phyloP scores from a whole-genome alignment of 805 yeast species.

The Priceomyces castillae region DNA sequence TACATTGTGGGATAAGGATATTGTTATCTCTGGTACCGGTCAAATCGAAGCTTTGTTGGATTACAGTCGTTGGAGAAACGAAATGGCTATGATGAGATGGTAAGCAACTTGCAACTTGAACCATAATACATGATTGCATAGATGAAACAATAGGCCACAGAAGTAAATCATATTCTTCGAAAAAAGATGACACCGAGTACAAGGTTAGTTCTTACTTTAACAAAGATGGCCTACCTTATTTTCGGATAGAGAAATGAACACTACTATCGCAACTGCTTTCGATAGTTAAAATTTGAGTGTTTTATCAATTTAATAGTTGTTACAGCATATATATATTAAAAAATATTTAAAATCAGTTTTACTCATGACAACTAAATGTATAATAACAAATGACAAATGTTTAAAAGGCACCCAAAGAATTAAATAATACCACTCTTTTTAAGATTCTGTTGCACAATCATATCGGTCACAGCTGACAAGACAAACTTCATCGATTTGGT shows the following conservation, averaged over 20 bases:
- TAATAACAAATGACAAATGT: neutral
- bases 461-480: constrained; percentile 86
- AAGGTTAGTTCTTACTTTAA: neutral
- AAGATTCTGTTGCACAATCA: constrained; percentile 80
- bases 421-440: constrained; percentile 72
- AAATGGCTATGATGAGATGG: constrained; percentile 85
- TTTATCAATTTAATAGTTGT: constrained; percentile 4
- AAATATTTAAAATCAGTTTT: constrained; percentile 1
- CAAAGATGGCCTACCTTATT: neutral
- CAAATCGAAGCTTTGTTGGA: constrained; percentile 82
- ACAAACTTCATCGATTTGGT: constrained; percentile 86
- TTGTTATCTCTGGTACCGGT: constrained; percentile 81
- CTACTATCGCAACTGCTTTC: neutral
- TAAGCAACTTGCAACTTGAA: constrained; percentile 19
- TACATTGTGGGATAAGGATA: constrained; percentile 78
- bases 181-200: neutral
- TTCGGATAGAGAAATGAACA: neutral
- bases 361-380: neutral
- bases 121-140: neutral
- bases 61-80: constrained; percentile 83
- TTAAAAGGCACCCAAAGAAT: neutral
- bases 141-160: neutral
- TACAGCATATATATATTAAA: constrained; percentile 5
- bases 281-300: neutral
- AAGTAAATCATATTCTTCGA: neutral